A percentile compares a stretch with the other conserved stretches of the same genome.
These are phyloP conservation scores for Plasmodium vivax DNA, from an alignment of 169 alveolate genomes.

Conservation along the genomic window DNA sequence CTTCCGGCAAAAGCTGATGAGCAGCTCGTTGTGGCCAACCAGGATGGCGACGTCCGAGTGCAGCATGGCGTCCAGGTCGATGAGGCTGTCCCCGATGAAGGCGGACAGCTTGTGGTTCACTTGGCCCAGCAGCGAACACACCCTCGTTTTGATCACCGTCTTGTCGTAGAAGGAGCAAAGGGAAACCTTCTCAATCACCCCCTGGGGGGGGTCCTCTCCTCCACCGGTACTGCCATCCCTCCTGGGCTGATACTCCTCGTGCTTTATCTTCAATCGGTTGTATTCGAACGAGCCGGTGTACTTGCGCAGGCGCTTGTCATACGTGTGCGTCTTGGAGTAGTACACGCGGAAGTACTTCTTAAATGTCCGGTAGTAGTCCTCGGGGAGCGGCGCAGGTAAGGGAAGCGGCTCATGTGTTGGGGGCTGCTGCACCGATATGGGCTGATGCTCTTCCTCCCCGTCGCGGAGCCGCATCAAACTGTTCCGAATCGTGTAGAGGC, in stretches of 20 bases:
- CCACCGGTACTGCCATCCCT: not conserved
- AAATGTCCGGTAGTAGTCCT: constrained; percentile 2
- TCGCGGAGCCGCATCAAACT: not conserved
- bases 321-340: constrained; percentile 31
- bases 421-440: not conserved
- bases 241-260: not conserved
- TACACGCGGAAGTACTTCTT: constrained; percentile 48
- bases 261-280: constrained; percentile 26
- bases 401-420: no score
- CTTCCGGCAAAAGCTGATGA: constrained; percentile 33
- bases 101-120: constrained; percentile 26
- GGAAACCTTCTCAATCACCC: not conserved
- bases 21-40: constrained; percentile 1
- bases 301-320: constrained; percentile 22
- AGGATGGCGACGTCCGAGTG: constrained; percentile 47
- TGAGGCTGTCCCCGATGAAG: constrained; percentile 70
- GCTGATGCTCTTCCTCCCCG: not conserved
- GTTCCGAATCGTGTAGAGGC: constrained; percentile 3
- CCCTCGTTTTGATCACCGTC: constrained; percentile 12
- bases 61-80: constrained; percentile 48
- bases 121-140: not conserved
- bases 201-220: not conserved
- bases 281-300: constrained; percentile 37
- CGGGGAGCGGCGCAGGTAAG: not conserved
- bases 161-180: constrained; percentile 43